These are phyloP conservation scores for Stentor coeruleus DNA, from an alignment of 73 alveolate species.

Conservation along the genomic window DNA sequence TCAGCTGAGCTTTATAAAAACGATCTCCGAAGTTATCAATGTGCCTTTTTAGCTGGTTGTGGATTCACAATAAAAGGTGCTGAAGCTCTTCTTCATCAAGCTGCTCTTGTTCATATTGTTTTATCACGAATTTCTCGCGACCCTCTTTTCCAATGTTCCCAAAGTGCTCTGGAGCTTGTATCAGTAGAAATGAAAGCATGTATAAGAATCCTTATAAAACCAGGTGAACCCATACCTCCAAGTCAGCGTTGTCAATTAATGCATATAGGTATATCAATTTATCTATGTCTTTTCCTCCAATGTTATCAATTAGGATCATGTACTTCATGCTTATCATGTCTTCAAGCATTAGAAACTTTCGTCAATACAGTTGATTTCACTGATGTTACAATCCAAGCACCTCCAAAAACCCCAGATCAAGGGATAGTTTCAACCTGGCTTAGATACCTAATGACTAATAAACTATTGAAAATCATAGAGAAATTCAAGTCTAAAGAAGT, in stretches of 20 bases:
- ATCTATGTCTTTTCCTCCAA: not conserved
- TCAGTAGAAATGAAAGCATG: not conserved
- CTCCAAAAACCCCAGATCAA: not conserved
- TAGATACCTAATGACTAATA: not conserved
- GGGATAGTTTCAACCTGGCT: not conserved
- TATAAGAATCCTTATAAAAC: not conserved
- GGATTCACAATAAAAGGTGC: not conserved
- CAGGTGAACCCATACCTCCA: not conserved
- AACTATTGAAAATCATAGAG: not conserved
- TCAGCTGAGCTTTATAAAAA: not conserved
- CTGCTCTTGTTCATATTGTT: slow-evolving; percentile 20
- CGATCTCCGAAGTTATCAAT: slow-evolving; percentile 17
- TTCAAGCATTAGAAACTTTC: not conserved
- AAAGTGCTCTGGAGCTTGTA: not conserved
- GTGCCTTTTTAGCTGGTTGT: not conserved
- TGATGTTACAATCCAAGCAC: not conserved
- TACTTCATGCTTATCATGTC: not conserved
- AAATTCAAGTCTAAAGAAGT: slow-evolving; percentile 1
- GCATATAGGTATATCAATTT: not conserved
- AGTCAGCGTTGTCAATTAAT: not conserved
- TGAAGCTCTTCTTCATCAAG: slow-evolving; percentile 17
- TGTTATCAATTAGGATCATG: not conserved
- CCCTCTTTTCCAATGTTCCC: not conserved
- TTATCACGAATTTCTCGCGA: not conserved
- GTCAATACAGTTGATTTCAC: not conserved